phyloP scores from a whole-genome alignment of 495 filamentous ascomycete species.

The Immersiella caudata region DNA sequence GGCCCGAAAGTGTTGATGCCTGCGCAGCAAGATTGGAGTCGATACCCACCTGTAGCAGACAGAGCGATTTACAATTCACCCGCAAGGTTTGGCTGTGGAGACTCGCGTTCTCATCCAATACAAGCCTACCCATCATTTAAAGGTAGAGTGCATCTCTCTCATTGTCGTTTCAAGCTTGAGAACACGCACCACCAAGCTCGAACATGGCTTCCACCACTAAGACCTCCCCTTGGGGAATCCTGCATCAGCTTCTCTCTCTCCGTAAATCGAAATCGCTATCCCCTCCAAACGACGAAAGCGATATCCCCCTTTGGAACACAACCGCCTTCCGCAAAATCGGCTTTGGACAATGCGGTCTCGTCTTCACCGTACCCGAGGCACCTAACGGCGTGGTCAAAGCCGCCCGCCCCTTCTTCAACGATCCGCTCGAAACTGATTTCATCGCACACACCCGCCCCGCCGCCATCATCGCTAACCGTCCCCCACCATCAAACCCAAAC shows the following conservation, averaged over 20 bases:
- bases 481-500: neutral
- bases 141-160: neutral
- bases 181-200: neutral
- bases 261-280: neutral
- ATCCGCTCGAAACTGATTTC: neutral
- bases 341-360: constrained; percentile 21
- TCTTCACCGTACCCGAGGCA: neutral
- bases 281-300: neutral
- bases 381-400: neutral
- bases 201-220: neutral
- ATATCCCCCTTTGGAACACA: neutral
- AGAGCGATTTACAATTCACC: too few relatives aligned
- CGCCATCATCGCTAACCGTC: neutral
- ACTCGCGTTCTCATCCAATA: too few relatives aligned
- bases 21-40: neutral
- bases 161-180: neutral
- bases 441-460: neutral
- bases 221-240: neutral
- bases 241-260: neutral
- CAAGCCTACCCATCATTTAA: too few relatives aligned
- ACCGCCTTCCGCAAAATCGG: constrained; percentile 19
- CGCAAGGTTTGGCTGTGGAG: neutral
- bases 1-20: neutral
- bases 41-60: too few relatives aligned
- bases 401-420: constrained; percentile 6